phyloP scores from a whole-genome alignment of 1,284 basidiomycete genomes.

The Ustilago bromivora region DNA sequence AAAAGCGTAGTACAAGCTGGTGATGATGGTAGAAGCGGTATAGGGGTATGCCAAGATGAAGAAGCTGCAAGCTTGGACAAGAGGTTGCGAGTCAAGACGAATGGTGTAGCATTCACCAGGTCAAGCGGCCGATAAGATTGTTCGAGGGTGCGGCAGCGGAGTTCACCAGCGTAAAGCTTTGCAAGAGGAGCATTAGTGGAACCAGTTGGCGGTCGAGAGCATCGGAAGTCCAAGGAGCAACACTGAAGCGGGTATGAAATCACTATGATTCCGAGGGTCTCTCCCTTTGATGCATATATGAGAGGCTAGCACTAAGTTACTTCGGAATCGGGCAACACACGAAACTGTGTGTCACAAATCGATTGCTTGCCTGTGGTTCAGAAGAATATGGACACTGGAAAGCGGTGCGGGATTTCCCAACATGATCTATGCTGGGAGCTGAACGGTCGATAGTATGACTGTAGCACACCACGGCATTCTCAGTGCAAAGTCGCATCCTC shows the following conservation, averaged over 20 bases:
- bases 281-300: not conserved
- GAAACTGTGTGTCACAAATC: constrained; percentile 14
- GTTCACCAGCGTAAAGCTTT: not conserved
- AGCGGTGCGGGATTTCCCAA: not conserved
- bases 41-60: not conserved
- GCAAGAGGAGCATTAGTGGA: not conserved
- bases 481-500: not conserved
- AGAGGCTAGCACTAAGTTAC: not conserved
- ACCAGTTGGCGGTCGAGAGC: not conserved
- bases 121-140: constrained; percentile 9
- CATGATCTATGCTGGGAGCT: not conserved
- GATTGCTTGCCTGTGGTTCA: not conserved
- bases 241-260: not conserved
- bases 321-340: not conserved
- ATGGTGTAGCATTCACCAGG: not conserved
- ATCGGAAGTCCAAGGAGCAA: not conserved
- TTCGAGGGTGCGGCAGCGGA: not conserved
- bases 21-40: not conserved
- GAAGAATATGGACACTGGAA: not conserved
- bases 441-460: not conserved
- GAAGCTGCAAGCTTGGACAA: not conserved
- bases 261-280: not conserved
- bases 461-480: not conserved
- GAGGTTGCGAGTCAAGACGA: not conserved
- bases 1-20: not conserved